Percentiles rank a stretch among this genome's conserved stretches.
Evolutionary conservation across 345 rosid genomes (phyloP).

Genomic region (Punica granatum): DNA sequence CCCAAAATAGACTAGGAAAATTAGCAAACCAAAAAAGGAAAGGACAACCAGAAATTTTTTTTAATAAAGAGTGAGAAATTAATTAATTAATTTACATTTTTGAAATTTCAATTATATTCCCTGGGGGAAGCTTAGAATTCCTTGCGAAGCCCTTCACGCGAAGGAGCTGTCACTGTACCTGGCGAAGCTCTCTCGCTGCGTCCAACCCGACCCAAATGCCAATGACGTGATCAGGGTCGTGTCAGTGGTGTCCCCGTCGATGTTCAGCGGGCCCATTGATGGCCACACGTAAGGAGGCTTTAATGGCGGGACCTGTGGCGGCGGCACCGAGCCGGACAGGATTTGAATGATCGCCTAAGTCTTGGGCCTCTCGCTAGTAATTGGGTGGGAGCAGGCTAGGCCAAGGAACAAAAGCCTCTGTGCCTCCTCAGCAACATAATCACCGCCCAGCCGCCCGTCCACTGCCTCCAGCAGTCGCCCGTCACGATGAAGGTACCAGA

Average conservation of each 20-base stretch:
- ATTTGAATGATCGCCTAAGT: conserved; percentile 28
- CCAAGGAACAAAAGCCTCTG: conserved; percentile 38
- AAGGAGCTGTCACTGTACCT: no score
- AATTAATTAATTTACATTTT: no score
- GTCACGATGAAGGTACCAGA: conserved; percentile 46
- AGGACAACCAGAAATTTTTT: no score
- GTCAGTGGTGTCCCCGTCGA: conserved; percentile 6
- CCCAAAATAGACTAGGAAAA: no score
- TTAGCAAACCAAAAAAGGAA: no score
- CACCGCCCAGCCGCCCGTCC: conserved; percentile 28
- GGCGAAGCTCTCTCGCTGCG: no score
- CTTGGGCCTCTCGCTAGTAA: conserved; percentile 39
- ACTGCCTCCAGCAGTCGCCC: conserved; percentile 39
- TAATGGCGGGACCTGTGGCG: conserved; percentile 35
- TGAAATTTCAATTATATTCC: background rate
- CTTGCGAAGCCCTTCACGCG: no score
- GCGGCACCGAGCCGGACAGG: conserved; percentile 23
- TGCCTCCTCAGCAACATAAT: conserved; percentile 31
- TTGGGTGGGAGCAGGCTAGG: conserved; percentile 42
- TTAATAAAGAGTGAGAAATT: no score
- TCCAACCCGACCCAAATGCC: no score
- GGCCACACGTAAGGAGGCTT: conserved; percentile 48
- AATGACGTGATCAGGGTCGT: conserved; percentile 25
- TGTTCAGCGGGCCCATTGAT: background rate
- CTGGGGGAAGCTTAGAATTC: no score